phyloP scores from a whole-genome alignment of 2,329 filamentous ascomycete genomes.

The Paramyrothecium roridum region DNA sequence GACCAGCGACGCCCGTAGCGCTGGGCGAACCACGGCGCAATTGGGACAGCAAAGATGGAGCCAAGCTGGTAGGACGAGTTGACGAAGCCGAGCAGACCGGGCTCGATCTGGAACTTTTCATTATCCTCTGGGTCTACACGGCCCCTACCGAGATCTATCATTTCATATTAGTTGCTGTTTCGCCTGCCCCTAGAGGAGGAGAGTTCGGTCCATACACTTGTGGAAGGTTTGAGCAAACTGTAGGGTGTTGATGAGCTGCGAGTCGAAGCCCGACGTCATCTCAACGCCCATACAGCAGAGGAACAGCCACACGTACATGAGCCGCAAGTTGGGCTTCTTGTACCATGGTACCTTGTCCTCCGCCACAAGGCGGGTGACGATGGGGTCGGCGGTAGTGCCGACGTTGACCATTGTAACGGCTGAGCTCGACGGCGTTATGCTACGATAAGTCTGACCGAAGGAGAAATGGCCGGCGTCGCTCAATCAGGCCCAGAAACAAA shows the following conservation, averaged over 20 bases:
- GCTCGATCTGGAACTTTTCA: constrained; percentile 20
- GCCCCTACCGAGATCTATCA: constrained; percentile 7
- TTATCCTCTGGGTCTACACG: constrained; percentile 10
- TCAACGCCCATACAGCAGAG: constrained; percentile 54
- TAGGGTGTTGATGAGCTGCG: constrained; percentile 37
- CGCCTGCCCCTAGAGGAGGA: not conserved
- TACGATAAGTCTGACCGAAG: not conserved
- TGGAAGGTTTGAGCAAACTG: constrained; percentile 35
- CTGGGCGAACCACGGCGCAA: constrained; percentile 50
- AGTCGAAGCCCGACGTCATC: constrained; percentile 55
- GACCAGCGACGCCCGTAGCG: constrained; percentile 41
- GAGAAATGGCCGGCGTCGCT: not conserved
- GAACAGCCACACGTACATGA: constrained; percentile 49
- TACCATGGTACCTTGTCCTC: constrained; percentile 42
- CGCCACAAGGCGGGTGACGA: constrained; percentile 27
- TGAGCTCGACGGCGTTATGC: not conserved
- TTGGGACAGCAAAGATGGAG: constrained; percentile 49
- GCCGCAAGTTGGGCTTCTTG: constrained; percentile 50
- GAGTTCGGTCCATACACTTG: constrained; percentile 21
- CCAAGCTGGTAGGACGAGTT: constrained; percentile 54
- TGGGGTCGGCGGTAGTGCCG: constrained; percentile 16
- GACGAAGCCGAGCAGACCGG: constrained; percentile 41
- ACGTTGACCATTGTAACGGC: constrained; percentile 7
- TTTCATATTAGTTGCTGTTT: too few relatives aligned
- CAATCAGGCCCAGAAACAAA: not conserved